A percentile compares a stretch with the other conserved stretches of the same genome.
These are phyloP conservation scores for Starmerella riodocensis DNA, from an alignment of 805 yeast genomes.

Conservation along the genomic window DNA sequence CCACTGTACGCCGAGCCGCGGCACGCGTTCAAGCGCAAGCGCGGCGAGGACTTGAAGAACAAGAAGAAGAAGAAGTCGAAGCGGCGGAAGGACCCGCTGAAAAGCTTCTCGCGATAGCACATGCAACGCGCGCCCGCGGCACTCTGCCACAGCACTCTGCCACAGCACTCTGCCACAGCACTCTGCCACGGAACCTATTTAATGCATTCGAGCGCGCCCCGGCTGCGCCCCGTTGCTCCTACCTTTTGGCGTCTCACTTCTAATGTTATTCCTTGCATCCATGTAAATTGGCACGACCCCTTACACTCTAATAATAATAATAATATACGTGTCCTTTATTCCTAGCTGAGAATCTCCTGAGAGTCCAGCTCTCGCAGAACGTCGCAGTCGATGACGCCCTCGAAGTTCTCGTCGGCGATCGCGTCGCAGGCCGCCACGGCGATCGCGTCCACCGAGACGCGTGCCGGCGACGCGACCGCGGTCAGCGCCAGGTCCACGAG, in stretches of 20 bases:
- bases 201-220: too few relatives aligned
- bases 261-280: too few relatives aligned
- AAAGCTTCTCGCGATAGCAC: conserved; percentile 11
- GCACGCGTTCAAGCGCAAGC: conserved; percentile 5
- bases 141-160: too few relatives aligned
- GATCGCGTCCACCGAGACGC: conserved; percentile 44
- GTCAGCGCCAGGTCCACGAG: conserved; percentile 34
- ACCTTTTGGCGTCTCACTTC: too few relatives aligned
- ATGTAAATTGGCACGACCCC: too few relatives aligned
- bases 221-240: too few relatives aligned
- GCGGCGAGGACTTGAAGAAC: background rate
- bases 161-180: too few relatives aligned
- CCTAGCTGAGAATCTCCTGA: too few relatives aligned
- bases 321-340: too few relatives aligned
- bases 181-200: too few relatives aligned
- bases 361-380: conserved; percentile 4
- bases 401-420: conserved; percentile 36
- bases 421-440: conserved; percentile 46
- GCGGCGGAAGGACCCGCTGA: conserved; percentile 20
- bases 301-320: too few relatives aligned
- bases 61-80: conserved; percentile 5
- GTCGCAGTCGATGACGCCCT: conserved; percentile 31
- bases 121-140: too few relatives aligned
- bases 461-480: conserved; percentile 33
- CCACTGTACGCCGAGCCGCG: conserved; percentile 17